Evolutionary conservation across 495 filamentous ascomycete species (phyloP), one percentile per base, ranked within the genome.

Genomic region (Aspergillus coremiiformis): DNA sequence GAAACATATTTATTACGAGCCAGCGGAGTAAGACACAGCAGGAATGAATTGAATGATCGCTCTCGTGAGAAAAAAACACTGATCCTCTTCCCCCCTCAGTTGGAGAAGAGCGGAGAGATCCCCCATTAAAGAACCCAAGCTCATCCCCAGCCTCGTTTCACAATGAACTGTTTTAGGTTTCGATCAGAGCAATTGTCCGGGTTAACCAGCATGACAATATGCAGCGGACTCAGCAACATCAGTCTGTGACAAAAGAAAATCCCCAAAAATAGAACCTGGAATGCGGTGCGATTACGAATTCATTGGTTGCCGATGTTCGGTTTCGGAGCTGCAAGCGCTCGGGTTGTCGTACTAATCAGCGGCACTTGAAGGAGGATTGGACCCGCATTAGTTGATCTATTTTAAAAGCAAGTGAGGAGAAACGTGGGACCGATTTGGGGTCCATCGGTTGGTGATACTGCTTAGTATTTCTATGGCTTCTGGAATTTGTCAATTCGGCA

Each of bases 251-350:
- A 41, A 21, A 8, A 41, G 2, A 14, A 19, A 5, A 4, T 12
- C 14, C 19, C 11, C 26, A 32, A 30, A 21, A 29, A 21, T 21
- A 30, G 17, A 4, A 26, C n/a, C n/a, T n/a, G 24, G 47, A 37
- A 49, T 52, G 29, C 14, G 49, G 44, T 19, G 24, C 21, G 17
- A 21, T 20, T 37, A 14, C 10, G 21, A 47, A 47, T 47, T 39
- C 26, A 58, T 58, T 58, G 55, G 55, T 9, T 47, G 42, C 35
- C 20, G 24, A 17, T 35, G 49, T 26, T 48, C 45, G 29, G 45
- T 55, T 30, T 32, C 23, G 41, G 23, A 7, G 35, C 15, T 45
- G 22, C 24, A 39, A 39, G 45, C 39, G 44, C 46, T 29, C 43
- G 32, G 22, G 23, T 44, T 51, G 37, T 19, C 48, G 24, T 39